Base-by-base conservation (phyloP, 2,329 filamentous ascomycete species). In the Xylariaceae sp. region DNA sequence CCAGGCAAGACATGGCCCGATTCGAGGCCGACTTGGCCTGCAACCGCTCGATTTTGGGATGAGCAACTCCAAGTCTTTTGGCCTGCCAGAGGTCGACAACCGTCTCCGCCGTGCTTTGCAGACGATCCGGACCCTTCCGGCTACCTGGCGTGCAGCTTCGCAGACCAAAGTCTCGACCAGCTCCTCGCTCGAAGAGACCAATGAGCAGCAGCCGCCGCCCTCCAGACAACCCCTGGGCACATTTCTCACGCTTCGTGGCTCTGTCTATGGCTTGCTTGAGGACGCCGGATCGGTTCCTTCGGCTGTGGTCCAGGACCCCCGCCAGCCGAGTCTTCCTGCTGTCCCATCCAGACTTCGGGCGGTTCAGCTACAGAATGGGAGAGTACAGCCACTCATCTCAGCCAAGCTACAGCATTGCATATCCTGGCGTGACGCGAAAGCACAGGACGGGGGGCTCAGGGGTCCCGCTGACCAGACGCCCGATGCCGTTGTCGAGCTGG, bases 211-310 rank as follows among this genome's bases (percentile, higher is more conserved):
- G n/a, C n/a, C n/a, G n/a, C n/a, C n/a, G n/a, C n/a, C n/a, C n/a
- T n/a, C n/a, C n/a, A n/a, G n/a, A n/a, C n/a, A n/a, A n/a, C n/a
- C n/a, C n/a, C n/a, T n/a, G n/a, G n/a, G n/a, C n/a, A n/a, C n/a
- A n/a, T n/a, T n/a, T n/a, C n/a, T 67, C 8, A 62, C 56, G 2
- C 37, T 68, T 11, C 56, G 59, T 2, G 59, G 56, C 2, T 62
- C 61, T 1, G 48, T 62, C 1, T 66, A 67, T 24, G 63, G 63
- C 0, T 49, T 66, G 11, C 41, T 57, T 14, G 52, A 55, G 21
- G 50, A 52, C 16, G 44, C 54, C 8, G 52, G 52, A 15, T 45
- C 42, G 19, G 44, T 61, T 3, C 52, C 57, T 3, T 42, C 56
- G 5, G 39, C 56, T 10, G 47, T 62, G 1, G 40, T 60, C 17